Conservation (phyloP, 208 protist species). For the Crithidia bombi region DNA sequence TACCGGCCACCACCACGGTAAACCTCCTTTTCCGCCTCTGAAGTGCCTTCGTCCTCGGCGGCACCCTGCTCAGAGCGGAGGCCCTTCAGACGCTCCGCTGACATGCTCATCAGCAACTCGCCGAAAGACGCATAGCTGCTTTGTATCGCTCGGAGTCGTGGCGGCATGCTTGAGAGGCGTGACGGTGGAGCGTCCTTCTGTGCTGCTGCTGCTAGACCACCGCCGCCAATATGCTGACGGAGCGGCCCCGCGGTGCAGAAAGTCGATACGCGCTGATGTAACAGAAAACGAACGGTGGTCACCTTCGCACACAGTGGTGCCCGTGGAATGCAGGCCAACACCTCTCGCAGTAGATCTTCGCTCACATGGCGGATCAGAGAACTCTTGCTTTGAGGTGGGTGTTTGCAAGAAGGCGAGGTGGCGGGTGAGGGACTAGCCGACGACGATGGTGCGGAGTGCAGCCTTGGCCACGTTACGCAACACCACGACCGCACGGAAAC, state of each 20-base stretch:
- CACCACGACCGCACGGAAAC: not conserved
- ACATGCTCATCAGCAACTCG: conserved; percentile 18
- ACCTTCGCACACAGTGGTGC: conserved; percentile 11
- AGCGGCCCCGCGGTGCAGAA: not conserved
- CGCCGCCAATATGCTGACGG: not conserved
- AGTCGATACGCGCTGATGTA: too few species aligned
- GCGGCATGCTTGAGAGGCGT: too few species aligned
- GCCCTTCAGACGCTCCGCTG: conserved; percentile 5
- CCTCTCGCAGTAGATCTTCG: not conserved
- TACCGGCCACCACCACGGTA: conserved; percentile 25
- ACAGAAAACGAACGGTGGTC: not conserved
- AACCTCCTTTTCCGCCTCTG: not conserved
- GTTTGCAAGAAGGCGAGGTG: not conserved
- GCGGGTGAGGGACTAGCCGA: not conserved
- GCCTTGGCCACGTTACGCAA: not conserved
- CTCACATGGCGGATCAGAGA: too few species aligned
- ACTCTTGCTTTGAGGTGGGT: too few species aligned
- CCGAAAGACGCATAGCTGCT: conserved; percentile 34
- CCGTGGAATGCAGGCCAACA: conserved; percentile 18
- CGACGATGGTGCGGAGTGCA: not conserved
- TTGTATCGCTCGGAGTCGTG: not conserved
- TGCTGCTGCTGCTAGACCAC: not conserved
- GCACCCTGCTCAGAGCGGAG: not conserved
- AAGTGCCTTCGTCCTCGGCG: not conserved
- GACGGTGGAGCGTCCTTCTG: not conserved